Conservation (phyloP, 148 eudicot genomes). For the Cornus controversa region DNA sequence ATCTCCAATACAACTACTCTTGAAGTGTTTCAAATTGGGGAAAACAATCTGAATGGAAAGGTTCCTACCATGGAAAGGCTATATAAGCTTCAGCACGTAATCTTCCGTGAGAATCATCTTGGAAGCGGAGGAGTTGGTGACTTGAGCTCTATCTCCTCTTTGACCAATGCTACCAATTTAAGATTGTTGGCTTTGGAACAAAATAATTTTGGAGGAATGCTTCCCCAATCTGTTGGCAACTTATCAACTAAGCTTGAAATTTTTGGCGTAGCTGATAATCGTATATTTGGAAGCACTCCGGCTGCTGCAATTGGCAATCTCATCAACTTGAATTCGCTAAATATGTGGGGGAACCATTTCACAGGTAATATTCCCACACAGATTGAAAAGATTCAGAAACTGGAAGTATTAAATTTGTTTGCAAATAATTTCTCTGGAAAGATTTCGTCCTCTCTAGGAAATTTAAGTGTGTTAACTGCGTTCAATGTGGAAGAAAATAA, state of each 20-base stretch:
- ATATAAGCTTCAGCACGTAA: too few relatives aligned
- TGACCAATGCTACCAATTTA: slow-evolving; percentile 34
- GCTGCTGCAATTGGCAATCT: slow-evolving; percentile 18
- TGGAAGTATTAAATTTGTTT: background rate
- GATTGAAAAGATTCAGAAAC: slow-evolving; percentile 19
- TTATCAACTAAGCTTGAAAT: slow-evolving; percentile 21
- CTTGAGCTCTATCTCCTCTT: slow-evolving; percentile 28
- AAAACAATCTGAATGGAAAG: too few relatives aligned
- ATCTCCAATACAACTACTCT: too few relatives aligned
- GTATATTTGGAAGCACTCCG: slow-evolving; percentile 30
- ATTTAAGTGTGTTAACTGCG: background rate
- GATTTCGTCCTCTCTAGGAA: slow-evolving; percentile 24
- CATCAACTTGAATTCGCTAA: slow-evolving; percentile 5
- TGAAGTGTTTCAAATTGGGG: too few relatives aligned
- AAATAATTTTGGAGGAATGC: slow-evolving; percentile 27
- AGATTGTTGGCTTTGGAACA: background rate
- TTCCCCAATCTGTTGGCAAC: slow-evolving; percentile 31
- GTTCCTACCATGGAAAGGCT: slow-evolving; percentile 19
- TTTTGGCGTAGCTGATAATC: slow-evolving; percentile 7
- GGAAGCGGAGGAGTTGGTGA: slow-evolving; percentile 22
- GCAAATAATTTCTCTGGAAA: slow-evolving; percentile 28
- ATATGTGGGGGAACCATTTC: slow-evolving; percentile 15
- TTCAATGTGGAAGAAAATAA: slow-evolving; percentile 2
- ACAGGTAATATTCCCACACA: slow-evolving; percentile 29
- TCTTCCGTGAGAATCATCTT: slow-evolving; percentile 14